Base-by-base conservation (phyloP, 2,329 filamentous ascomycete genomes). In the Zalaria obscura region DNA sequence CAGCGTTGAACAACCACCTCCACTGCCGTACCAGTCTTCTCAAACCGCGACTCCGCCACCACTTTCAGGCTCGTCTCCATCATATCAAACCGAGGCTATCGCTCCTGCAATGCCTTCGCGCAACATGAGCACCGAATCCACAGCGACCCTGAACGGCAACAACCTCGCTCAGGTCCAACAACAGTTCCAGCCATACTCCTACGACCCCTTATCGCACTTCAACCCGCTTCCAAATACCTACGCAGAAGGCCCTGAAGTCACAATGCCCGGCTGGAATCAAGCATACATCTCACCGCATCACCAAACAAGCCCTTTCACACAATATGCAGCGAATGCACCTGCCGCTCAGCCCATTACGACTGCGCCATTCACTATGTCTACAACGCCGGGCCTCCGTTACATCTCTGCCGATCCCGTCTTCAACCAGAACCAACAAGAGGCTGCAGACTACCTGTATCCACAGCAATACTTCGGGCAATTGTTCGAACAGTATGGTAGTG, bases 161-260 rank as follows among this genome's bases (percentile, higher is more conserved):
- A 18, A 18, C 18, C 18, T 18, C 18, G 18, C 18, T 18, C 18
- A 18, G 18, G 18, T 18, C 18, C 18, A 18, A 18, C 18, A 18
- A 18, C 18, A 18, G 18, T 18, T 18, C 18, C 46, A 47, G n/a
- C 35, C 25, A 26, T 41, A 36, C 25, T 25, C 43, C 18, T 48
- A 48, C 40, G 43, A 49, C 34, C 46, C 48, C 43, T n/a, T 34
- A 4, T 46, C 40, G 27, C 45, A 40, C 9, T 46, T 44, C 33
- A 59, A 54, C 40, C 47, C 52, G 9, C 48, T 61, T 1, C 58
- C 58, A 3, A 41, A 11, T 10, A 41, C 52, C 25, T 57, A 50
- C 41, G 49, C 49, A 18, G 18, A 18, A 18, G n/a, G 7, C 18
- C 47, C 51, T 9, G 50, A 56, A n/a, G 43, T 52, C 31, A 49